Conservation (phyloP, 768 basidiomycete genomes). For the Coprinellus micaceus region DNA sequence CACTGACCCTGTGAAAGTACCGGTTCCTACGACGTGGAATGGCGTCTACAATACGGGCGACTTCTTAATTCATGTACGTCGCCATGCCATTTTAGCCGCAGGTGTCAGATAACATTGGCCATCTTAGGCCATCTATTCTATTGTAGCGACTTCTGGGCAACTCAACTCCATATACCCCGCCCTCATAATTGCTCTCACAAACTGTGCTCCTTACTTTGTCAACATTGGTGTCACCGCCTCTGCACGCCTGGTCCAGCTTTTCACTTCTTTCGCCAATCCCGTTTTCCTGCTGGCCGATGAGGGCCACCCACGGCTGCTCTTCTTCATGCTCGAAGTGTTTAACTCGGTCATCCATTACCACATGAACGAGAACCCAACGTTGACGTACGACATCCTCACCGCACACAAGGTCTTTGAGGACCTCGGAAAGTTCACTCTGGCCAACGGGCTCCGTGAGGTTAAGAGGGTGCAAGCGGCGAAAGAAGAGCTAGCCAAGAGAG, state of each 20-base stretch:
- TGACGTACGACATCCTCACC: conserved; percentile 82
- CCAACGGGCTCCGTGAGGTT: conserved; percentile 82
- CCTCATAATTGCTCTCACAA: conserved; percentile 84
- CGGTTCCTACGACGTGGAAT: conserved; percentile 76
- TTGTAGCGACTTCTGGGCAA: conserved; percentile 80
- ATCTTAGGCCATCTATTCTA: conserved; percentile 77
- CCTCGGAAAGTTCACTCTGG: conserved; percentile 87
- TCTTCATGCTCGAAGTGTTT: conserved; percentile 93
- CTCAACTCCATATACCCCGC: conserved; percentile 89
- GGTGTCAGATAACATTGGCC: neutral
- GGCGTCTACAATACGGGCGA: conserved; percentile 73
- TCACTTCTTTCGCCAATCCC: conserved; percentile 88
- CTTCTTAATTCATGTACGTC: conserved; percentile 79
- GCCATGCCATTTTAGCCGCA: neutral
- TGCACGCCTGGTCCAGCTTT: conserved; percentile 81
- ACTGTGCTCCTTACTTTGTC: conserved; percentile 83
- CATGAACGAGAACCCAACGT: conserved; percentile 78
- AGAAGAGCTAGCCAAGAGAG: conserved; percentile 53
- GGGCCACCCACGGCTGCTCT: conserved; percentile 89
- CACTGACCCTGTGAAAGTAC: conserved; percentile 56
- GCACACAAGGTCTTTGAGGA: conserved; percentile 85
- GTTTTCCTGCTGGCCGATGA: conserved; percentile 89
- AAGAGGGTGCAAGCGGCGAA: conserved; percentile 67
- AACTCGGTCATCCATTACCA: conserved; percentile 80
- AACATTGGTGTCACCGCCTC: conserved; percentile 78